These are phyloP conservation scores for Aspergillus campestris DNA, from an alignment of 495 filamentous ascomycete species.

Conservation along the genomic window DNA sequence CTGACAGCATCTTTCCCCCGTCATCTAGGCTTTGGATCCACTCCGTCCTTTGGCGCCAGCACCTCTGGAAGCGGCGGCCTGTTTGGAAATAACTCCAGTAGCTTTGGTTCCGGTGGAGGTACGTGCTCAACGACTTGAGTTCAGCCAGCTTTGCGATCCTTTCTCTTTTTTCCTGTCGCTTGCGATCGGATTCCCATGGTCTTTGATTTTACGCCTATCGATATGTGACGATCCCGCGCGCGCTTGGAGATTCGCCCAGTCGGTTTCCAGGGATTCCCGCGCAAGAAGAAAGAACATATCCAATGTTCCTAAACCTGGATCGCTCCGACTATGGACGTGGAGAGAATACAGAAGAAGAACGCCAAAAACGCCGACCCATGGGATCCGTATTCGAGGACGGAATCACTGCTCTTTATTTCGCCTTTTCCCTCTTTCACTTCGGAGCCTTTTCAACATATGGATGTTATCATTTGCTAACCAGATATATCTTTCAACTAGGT, in stretches of 20 bases:
- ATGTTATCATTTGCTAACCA: constrained; percentile 10
- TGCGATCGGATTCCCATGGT: constrained; percentile 5
- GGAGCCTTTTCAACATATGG: neutral
- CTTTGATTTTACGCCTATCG: neutral
- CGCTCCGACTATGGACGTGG: no score
- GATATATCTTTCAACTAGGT: constrained; percentile 14
- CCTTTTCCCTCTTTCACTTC: constrained; percentile 14
- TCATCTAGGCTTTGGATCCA: constrained; percentile 54
- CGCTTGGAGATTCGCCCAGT: no score
- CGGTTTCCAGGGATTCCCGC: no score
- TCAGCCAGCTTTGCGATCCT: constrained; percentile 26
- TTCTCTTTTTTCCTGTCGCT: constrained; percentile 11
- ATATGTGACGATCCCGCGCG: no score
- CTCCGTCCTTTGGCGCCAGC: constrained; percentile 25
- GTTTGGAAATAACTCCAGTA: constrained; percentile 41
- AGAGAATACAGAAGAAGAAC: no score
- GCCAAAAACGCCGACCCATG: neutral
- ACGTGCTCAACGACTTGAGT: constrained; percentile 31
- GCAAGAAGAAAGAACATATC: no score
- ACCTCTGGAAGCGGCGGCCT: constrained; percentile 29
- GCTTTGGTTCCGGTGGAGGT: constrained; percentile 51
- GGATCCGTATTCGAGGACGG: constrained; percentile 12
- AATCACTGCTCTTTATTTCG: constrained; percentile 14
- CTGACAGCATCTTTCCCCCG: constrained; percentile 35
- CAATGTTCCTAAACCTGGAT: no score